Conservation (phyloP, 208 protist species). For the Trypanosoma congolense region DNA sequence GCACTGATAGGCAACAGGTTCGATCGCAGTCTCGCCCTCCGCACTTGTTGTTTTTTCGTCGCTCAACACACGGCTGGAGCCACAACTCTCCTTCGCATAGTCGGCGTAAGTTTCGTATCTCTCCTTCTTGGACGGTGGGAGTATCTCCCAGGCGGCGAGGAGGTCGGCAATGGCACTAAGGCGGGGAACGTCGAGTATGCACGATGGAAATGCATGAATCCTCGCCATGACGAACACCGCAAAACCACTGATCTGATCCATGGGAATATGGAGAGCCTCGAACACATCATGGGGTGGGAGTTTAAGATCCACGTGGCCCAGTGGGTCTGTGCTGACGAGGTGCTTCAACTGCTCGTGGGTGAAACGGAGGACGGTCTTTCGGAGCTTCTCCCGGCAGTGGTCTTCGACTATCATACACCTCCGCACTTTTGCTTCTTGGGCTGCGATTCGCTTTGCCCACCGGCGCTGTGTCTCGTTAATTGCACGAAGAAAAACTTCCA, state of each 20-base stretch:
- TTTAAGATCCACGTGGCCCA: slow-evolving; percentile 28
- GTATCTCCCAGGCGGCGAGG: slow-evolving; percentile 56
- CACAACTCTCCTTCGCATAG: slow-evolving; percentile 21
- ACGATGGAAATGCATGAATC: slow-evolving; percentile 41
- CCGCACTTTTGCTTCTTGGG: slow-evolving; percentile 63
- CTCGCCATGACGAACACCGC: slow-evolving; percentile 68
- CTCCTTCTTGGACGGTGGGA: slow-evolving; percentile 49
- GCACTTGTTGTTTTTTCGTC: slow-evolving; percentile 1
- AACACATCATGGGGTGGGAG: slow-evolving; percentile 36
- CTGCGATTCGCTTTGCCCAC: slow-evolving; percentile 54
- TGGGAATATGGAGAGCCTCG: slow-evolving; percentile 37
- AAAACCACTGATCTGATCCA: slow-evolving; percentile 52
- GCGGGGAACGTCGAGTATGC: slow-evolving; percentile 20
- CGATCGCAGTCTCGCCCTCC: slow-evolving; percentile 11
- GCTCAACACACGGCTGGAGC: background rate
- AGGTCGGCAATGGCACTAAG: slow-evolving; percentile 63
- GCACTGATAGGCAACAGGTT: slow-evolving; percentile 5
- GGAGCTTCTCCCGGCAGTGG: slow-evolving; percentile 48
- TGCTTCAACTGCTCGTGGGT: slow-evolving; percentile 48
- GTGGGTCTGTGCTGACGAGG: slow-evolving; percentile 57
- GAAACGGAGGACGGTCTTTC: slow-evolving; percentile 44
- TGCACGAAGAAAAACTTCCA: slow-evolving; percentile 63
- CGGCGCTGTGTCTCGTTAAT: slow-evolving; percentile 49
- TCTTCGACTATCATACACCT: slow-evolving; percentile 76
- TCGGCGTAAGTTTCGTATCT: slow-evolving; percentile 42